Evolutionary conservation across 805 yeast species (phyloP), one percentile per base, ranked within the genome.

Genomic region (Spathaspora hagerdaliae): DNA sequence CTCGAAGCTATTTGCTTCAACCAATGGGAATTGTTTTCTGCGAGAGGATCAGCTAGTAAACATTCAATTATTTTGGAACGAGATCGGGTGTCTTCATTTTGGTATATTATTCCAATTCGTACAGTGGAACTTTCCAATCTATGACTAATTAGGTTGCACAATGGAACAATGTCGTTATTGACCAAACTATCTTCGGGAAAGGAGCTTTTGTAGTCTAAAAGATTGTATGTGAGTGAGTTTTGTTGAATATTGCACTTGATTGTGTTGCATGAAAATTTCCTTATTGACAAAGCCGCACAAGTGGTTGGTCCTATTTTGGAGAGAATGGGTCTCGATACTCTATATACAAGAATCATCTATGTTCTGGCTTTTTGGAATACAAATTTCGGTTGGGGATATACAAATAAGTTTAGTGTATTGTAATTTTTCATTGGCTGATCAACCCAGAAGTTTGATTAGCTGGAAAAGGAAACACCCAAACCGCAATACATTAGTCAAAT

Each of bases 41-140:
- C 60, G 41, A 71, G 56, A 6, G 77, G 77, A 45, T 71, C 75
- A 1, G 75, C 69, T 35, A 71, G 55, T 9, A 71, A 49, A 2
- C 63, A 47, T 34, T 69, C 73, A 6, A 71, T 36, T n/a, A 71
- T 32, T 42, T 56, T 66, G n/a, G 73, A 62, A 2, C 52, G 41
- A 7, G 36, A 27, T 36, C 43, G 41, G 3, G 36, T n/a, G 12
- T 52, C 48, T 7, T 57, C 60, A 44, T 60, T 59, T 32, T 61
- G 65, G 49, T 71, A 70, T 1, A 65, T 43, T 2, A 71, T 38
- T 0, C 75, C 77, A 11, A 71, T 57, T 38, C 54, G 55, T 4
- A 70, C 50, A 24, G 50, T 47, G 31, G 57, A 33, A 10, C 38
- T 14, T 29, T 37, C 33, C 24, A 29, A 27, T 38, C 37, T 39